Conservation (phyloP, 2,329 filamentous ascomycete species). For the Botrytis cinerea region DNA sequence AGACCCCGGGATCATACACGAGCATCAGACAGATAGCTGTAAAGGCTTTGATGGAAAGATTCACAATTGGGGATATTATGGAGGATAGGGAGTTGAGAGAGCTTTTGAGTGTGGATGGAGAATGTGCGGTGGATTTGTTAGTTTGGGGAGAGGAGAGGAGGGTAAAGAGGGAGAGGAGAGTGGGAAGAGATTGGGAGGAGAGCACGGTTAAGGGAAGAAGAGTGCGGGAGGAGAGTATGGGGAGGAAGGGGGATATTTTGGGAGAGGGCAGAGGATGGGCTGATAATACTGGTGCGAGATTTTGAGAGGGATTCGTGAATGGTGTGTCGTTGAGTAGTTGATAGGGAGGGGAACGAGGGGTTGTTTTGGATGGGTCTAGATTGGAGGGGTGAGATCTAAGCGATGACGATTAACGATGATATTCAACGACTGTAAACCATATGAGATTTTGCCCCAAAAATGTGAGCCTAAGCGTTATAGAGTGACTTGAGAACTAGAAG, state of each 20-base stretch:
- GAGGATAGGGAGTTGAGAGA: not conserved
- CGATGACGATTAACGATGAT: not conserved
- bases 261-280: not conserved
- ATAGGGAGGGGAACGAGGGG: not conserved
- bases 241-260: not conserved
- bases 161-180: not conserved
- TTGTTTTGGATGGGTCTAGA: not conserved
- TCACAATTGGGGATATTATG: not conserved
- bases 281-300: not conserved
- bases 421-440: not conserved
- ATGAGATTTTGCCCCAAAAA: not conserved
- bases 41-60: not conserved
- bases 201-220: not conserved
- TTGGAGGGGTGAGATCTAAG: not conserved
- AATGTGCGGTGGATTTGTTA: not conserved
- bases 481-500: not conserved
- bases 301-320: not conserved
- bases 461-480: not conserved
- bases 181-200: not conserved
- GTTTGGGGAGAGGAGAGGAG: not conserved
- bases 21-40: not conserved
- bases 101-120: not conserved
- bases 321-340: not conserved
- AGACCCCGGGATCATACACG: not conserved
- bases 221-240: not conserved